These are phyloP conservation scores for Coemansia sp. DNA, from an alignment of 192 early-diverging fungal species.

Conservation along the genomic window DNA sequence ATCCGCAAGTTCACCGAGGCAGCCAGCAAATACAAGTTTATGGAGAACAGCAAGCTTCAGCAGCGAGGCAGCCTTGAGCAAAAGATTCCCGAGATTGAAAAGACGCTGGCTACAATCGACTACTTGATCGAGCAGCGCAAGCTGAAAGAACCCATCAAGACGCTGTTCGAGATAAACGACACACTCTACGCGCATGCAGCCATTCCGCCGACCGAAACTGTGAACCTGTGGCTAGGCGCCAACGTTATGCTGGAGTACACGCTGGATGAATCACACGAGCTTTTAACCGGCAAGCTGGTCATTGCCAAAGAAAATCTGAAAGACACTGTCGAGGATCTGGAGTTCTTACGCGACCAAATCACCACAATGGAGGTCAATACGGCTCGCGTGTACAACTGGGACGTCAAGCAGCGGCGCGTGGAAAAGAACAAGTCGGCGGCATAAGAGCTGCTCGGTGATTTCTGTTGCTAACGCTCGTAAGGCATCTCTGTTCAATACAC, in stretches of 20 bases:
- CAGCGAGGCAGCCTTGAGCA: slow-evolving; percentile 78
- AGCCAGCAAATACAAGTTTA: slow-evolving; percentile 94
- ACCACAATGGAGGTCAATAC: slow-evolving; percentile 99
- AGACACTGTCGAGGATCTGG: slow-evolving; percentile 84
- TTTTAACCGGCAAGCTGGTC: slow-evolving; percentile 71
- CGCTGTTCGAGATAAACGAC: slow-evolving; percentile 92
- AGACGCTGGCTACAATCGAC: slow-evolving; percentile 85
- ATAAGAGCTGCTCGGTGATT: not conserved
- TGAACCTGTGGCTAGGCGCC: slow-evolving; percentile 95
- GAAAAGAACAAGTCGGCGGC: slow-evolving; percentile 9
- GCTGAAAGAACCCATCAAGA: slow-evolving; percentile 66
- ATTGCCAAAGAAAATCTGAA: slow-evolving; percentile 70
- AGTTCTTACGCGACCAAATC: slow-evolving; percentile 93
- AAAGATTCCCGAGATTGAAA: slow-evolving; percentile 96
- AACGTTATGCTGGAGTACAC: slow-evolving; percentile 98
- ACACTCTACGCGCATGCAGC: slow-evolving; percentile 86
- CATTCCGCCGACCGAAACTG: slow-evolving; percentile 70
- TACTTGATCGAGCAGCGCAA: slow-evolving; percentile 65
- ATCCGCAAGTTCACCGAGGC: slow-evolving; percentile 93
- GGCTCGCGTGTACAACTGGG: slow-evolving; percentile 97
- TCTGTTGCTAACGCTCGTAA: not conserved
- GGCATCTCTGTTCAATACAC: slow-evolving; percentile 1
- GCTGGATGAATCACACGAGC: slow-evolving; percentile 77
- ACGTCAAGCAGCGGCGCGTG: slow-evolving; percentile 78
- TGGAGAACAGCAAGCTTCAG: slow-evolving; percentile 89